Base-by-base conservation (phyloP, 1,284 basidiomycete species). In the Neolentinus lepideus region DNA sequence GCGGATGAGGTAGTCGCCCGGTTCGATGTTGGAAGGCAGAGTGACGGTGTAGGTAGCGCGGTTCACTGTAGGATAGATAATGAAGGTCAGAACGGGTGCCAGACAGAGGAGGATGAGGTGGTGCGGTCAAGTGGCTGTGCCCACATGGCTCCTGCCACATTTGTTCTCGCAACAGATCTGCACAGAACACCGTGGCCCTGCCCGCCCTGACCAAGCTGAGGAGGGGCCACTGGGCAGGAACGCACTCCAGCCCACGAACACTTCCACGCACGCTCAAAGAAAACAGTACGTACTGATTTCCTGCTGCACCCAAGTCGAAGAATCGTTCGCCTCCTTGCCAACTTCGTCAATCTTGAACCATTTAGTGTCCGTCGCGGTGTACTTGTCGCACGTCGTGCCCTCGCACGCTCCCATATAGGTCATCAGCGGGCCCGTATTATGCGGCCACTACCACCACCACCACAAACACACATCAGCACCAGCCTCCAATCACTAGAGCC, bases 361-460 rank as follows among this genome's bases (percentile, higher is more conserved):
- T 62, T 82, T 70, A 2, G 84, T 84, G 10, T 74, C 65, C 3
- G 74, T 70, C 1, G 78, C 63, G 62, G 88, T 73, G 67, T 83
- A 88, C 59, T 83, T 68, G 63, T 79, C 75, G 68, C 87, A 88
- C 1, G 79, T 70, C 0, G 72, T 71, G 24, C 69, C 65, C 1
- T 79, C 80, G 61, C 86, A 89, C 12, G 77, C 73, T 0, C 85
- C 78, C 76, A 90, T 76, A 65, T 90, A 90, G 36, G 82, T 85
- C 69, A 89, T 72, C 64, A 90, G 69, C 1, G 88, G 87, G 2
- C 88, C 88, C 11, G 73, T 82, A 57, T 86, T 75, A 62, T 90
- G 88, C 1, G 83, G 81, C 87, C 85, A 88, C 83, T 88, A 54
- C 36, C 22, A 51, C 4, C 19, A 38, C 33, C 45, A 50, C 4